Evolutionary conservation across 352 stramenopile species (phyloP), one percentile per base, ranked within the genome.

Genomic region (Albugo candida): DNA sequence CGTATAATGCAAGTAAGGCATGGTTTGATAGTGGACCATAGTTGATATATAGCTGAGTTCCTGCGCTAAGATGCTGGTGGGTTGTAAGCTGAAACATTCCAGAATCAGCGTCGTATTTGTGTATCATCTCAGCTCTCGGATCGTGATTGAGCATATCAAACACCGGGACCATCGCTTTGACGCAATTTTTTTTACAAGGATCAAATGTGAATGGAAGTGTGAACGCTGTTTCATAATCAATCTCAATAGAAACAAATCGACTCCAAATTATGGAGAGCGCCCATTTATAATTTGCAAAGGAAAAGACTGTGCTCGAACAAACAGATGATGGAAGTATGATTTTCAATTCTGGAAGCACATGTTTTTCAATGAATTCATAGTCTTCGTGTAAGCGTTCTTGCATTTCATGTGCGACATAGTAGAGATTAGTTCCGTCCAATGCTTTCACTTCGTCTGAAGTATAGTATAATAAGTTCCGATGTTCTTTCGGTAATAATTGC

Each of bases 61-160:
- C 73, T 5, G 76, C 73, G 13, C 61, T 53, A 59, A 72, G 83
- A 43, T 85, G 76, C 58, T 86, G 70, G 51, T 84, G 65, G 37
- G 60, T 82, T 36, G 81, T 65, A 17, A 89, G 64, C 52, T 72
- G 67, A 36, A 89, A 80, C 4, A 47, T 49, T 18, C 78, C 48
- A 18, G 56, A 63, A 0, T 61, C 47, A 21, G 60, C 41, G 47
- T 89, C 74, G 52, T 70, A 77, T 20, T 64, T 70, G 55, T 89
- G 76, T 3, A 56, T 68, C 64, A 86, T 78, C 52, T 84, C 67
- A 11, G 71, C 76, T 48, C 69, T 59, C 11, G 73, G 70, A 52
- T 84, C 65, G 54, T 89, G 73, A 56, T 89, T 89, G 44, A 89
- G 59, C 73, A 89, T 86, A 56, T 89, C 76, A 38, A 89, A 89